Base-by-base conservation (phyloP, 176 grass and related monocot genomes). In the Triticum turgidum region DNA sequence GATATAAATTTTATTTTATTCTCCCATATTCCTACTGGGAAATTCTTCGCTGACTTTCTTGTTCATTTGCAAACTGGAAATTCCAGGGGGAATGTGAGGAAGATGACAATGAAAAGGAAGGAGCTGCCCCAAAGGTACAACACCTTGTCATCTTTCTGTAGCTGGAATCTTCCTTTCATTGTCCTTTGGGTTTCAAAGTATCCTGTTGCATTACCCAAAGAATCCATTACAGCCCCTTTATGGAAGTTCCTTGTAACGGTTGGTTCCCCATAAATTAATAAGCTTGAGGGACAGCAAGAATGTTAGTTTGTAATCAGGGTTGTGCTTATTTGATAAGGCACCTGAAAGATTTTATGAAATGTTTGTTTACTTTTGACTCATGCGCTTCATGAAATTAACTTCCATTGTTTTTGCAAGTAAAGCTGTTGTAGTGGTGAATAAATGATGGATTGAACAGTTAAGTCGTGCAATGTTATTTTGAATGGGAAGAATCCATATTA, bases 41-140 rank as follows among this genome's bases (percentile, higher is more conserved):
- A 71, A 30, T 89, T 87, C 37, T 74, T 80, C 63, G 65, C 51
- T 86, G 37, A 92, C 64, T 72, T 90, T 27, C 83, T 45, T 78
- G 52, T 80, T 83, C 65, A 14, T 47, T 42, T 80, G 14, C 35
- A 73, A 82, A 89, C 73, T 64, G 56, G 52, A 70, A 85, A 91
- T 87, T 78, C 6, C 83, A 99, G 97, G 94, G 92, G 80, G 97
- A 99, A 84, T 92, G 84, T 83, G 84, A 96, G 42, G 94, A 99
- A 86, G 61, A 87, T 87, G 96, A 88, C 61, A 96, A 90, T 65
- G 97, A 99, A 70, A 99, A 94, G 78, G 97, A 99, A 59, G 77
- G 84, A 44, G 88, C 21, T 35, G 77, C 63, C 67, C 80, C 82
- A 70, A 96, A 96, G 91, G 97, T 99, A 91, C 83, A 39, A 42